Evolutionary conservation across 768 basidiomycete species (phyloP).

Genomic region (Rubroboletus satanas): DNA sequence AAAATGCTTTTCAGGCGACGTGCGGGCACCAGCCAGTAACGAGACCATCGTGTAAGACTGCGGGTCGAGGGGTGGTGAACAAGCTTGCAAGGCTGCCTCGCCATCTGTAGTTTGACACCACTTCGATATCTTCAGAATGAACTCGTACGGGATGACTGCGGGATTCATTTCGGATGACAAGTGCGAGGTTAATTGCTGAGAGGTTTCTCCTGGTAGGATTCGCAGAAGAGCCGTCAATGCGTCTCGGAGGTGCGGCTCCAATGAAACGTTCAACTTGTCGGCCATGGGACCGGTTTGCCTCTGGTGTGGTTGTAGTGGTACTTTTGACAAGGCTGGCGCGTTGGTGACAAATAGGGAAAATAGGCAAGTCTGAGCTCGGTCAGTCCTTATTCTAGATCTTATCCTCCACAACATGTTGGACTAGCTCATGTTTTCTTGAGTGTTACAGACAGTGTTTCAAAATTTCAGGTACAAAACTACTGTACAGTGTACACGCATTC

Average conservation of each 20-base stretch:
- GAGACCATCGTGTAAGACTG: slow-evolving; percentile 65
- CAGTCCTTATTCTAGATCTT: not conserved
- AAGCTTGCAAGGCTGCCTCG: slow-evolving; percentile 34
- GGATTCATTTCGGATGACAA: slow-evolving; percentile 24
- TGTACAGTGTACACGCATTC: not conserved
- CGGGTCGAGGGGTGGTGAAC: slow-evolving; percentile 45
- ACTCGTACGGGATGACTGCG: slow-evolving; percentile 54
- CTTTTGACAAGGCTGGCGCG: no score
- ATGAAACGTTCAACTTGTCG: slow-evolving; percentile 51
- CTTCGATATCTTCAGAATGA: slow-evolving; percentile 56
- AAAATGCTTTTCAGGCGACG: slow-evolving; percentile 75
- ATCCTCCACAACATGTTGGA: not conserved
- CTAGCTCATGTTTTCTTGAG: not conserved
- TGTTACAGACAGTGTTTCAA: not conserved
- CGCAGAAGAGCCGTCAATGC: slow-evolving; percentile 42
- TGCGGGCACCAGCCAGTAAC: slow-evolving; percentile 70
- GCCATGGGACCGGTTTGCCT: not conserved
- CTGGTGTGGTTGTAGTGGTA: not conserved
- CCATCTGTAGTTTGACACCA: slow-evolving; percentile 64
- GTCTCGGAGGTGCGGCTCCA: slow-evolving; percentile 60
- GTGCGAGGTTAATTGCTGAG: slow-evolving; percentile 39
- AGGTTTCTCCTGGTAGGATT: slow-evolving; percentile 45
- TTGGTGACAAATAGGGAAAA: not conserved
- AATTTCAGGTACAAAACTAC: not conserved
- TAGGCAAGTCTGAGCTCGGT: not conserved